Base-by-base conservation (phyloP, 2,329 filamentous ascomycete genomes). In the Stachybotrys echinatus region DNA sequence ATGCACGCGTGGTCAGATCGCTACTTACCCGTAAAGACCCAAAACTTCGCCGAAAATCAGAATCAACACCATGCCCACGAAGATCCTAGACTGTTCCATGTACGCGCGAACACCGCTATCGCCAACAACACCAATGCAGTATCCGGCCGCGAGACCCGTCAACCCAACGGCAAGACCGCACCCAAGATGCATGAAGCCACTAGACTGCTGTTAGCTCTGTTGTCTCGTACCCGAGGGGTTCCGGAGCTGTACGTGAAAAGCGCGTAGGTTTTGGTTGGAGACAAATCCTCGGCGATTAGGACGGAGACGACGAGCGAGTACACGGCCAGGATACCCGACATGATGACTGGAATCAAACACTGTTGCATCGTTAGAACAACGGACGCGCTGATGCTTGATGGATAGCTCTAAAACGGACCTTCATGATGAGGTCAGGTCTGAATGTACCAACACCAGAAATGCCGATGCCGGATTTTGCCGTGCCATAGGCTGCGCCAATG, bases 321-420 rank as follows among this genome's bases (percentile, higher is more conserved):
- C 59, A 99, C 94, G 51, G 94, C 94, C 64, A 99, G 90, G 67
- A 99, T 99, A 83, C 94, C 94, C 61, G 94, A 95, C 94, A 99
- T 99, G 76, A 99, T 86, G 58, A 94, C 88, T 55, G 89, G 88
- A 59, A 92, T 92, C 48, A 92, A 75, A 50, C 87, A 92, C 88
- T 91, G 60, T 31, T 3, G 8, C 37, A 39, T n/a, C 21, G 18
- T 45, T 52, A 61, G 50, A 60, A 58, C 48, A 6, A 27, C 48
- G 31, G 19, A 45, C 20, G 37, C 22, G 18, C 48, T 23, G 22
- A 31, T 7, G 38, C 5, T 22, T 10, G 18, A 23, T 21, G 31
- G n/a, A 21, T 4, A n/a, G 12, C 23, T 27, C 12, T 6, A 14
- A 10, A 21, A 14, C 50, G 34, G 71, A 87, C 88, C 85, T 94